Evolutionary conservation across 805 yeast genomes (phyloP), one percentile per base, ranked within the genome.

Genomic region (Metschnikowia anglica): DNA sequence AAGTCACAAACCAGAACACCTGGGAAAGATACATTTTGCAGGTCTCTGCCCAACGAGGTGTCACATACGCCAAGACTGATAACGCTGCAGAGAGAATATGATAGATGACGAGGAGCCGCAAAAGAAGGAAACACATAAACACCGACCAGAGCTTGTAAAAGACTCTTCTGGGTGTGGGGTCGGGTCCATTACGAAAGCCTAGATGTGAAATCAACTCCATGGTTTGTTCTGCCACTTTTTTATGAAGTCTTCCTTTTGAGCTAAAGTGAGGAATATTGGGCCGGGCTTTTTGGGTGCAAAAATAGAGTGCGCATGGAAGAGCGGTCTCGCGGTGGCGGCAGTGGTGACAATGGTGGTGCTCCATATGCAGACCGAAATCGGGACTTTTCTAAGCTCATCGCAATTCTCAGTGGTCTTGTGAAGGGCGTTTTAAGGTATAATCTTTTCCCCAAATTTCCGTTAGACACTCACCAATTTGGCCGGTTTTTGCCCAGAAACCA

Each of bases 171-270:
- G 37, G 6, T 31, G 48, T 23, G 48, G 48, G 19, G 44, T 48
- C 32, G 37, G 58, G 24, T 31, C 43, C 57, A 1, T 59, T 56
- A 10, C 48, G 32, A 4, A 65, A 23, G 2, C 73, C 73, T 20
- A 68, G 41, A 41, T 66, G 72, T 4, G 55, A 39, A 6, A 61
- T 15, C n/a, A 67, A 43, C 43, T 67, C 72, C 62, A 62, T 57
- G 34, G 34, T 46, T 26, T 36, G 11, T 56, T 35, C 34, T 44
- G n/a, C n/a, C n/a, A n/a, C n/a, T n/a, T 29, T 21, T 16, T 13
- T 11, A 5, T 9, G 15, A n/a, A n/a, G n/a, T n/a, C n/a, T 18
- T 13, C n/a, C 18, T 34, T 12, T 3, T 11, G 9, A 25, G 16
- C 28, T 25, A 5, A 13, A 25, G 13, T 11, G 5, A 25, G 4